Base-by-base conservation (phyloP, 306 rosid genomes). In the Sicyos baderoa region DNA sequence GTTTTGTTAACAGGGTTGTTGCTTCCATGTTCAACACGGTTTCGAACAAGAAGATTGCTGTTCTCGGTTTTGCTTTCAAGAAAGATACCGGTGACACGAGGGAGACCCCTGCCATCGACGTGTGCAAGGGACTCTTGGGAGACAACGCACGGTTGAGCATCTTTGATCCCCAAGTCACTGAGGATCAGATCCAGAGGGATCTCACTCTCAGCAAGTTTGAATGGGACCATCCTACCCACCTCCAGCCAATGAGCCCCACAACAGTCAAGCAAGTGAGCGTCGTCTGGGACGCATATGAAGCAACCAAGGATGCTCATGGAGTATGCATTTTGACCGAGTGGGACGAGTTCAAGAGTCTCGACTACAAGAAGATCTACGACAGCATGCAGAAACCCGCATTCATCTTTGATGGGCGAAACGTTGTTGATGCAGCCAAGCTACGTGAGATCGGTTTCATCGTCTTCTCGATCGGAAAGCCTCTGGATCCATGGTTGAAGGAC, bases 41-140 rank as follows among this genome's bases (percentile, higher is more conserved):
- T 47, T 75, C 97, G 6, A 82, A 74, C 64, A 91, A 91, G 77
- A 91, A 86, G 87, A 81, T 91, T 7, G 96, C 96, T 13, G 48
- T 91, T 72, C 77, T 91, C 11, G 97, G 97, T n/a, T 91, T 91
- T 71, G 97, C 98, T 54, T 92, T 92, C 86, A 92, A 91, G 88
- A 91, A 91, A 78, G 97, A 91, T 22, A 91, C 96, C 0, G 96
- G 97, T 7, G 97, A 91, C 77, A 91, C 96, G 17, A 86, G 97
- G 78, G 97, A 88, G 79, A 87, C 96, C 40, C 95, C 96, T 0
- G 96, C 97, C 29, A 91, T 88, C 68, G 97, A 91, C 67, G 97
- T 91, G 66, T 91, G 96, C 91, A 82, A 89, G 76, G 97, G 97
- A 17, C 82, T 91, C n/a, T 76, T 87, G 52, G 95, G 95, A 0